phyloP scores from a whole-genome alignment of 108 stramenopile species.

The Seminavis robusta region DNA sequence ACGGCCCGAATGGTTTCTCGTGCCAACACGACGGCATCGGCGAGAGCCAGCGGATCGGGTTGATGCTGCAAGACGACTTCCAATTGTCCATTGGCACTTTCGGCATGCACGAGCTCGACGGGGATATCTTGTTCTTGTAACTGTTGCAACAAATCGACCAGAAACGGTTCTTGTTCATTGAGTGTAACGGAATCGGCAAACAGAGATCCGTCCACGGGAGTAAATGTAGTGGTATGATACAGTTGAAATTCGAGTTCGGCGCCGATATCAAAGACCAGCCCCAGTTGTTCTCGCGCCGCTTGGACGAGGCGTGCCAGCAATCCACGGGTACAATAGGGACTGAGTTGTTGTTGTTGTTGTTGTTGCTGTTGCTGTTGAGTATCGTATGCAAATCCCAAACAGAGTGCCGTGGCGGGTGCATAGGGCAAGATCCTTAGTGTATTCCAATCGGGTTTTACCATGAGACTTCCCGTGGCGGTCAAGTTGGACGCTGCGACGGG shows the following conservation, averaged over 20 bases:
- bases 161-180: constrained; percentile 75
- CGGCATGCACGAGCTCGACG: constrained; percentile 70
- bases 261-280: constrained; percentile 58
- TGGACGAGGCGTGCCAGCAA: constrained; percentile 51
- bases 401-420: constrained; percentile 58
- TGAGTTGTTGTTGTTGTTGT: constrained; percentile 33
- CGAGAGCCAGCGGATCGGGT: constrained; percentile 48
- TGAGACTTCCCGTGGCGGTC: constrained; percentile 45
- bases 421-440: constrained; percentile 72
- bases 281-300: constrained; percentile 28
- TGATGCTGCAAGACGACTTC: constrained; percentile 71
- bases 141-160: constrained; percentile 56
- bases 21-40: constrained; percentile 63
- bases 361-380: constrained; percentile 30
- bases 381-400: constrained; percentile 59
- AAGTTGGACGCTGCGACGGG: constrained; percentile 44
- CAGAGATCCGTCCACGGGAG: constrained; percentile 53
- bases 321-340: constrained; percentile 66
- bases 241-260: constrained; percentile 77
- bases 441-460: constrained; percentile 52
- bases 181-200: constrained; percentile 62
- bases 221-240: constrained; percentile 13
- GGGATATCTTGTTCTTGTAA: constrained; percentile 61
- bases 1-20: constrained; percentile 65
- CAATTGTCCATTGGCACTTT: constrained; percentile 74